Evolutionary conservation across 495 filamentous ascomycete species (phyloP).

Genomic region (Penicillium herquei): DNA sequence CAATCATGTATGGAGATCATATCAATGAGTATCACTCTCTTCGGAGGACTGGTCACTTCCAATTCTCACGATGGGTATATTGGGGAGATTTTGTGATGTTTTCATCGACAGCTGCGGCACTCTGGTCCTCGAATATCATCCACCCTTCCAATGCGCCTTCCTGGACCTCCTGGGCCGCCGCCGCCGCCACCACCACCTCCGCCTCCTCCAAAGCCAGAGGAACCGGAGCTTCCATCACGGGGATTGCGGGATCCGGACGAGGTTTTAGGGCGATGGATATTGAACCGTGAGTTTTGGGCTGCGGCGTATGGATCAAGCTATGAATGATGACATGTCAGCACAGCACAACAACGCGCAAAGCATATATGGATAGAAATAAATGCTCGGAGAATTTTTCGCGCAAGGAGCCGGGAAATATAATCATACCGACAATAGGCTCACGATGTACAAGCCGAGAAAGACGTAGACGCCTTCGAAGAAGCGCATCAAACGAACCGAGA

Average conservation of each 20-base stretch:
- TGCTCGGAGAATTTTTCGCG: background rate
- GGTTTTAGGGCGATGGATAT: conserved; percentile 37
- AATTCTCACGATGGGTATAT: background rate
- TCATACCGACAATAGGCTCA: conserved; percentile 44
- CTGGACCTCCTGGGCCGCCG: conserved; percentile 26
- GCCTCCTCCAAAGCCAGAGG: conserved; percentile 29
- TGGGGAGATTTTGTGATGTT: background rate
- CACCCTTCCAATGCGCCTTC: conserved; percentile 35
- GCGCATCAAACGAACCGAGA: conserved; percentile 42
- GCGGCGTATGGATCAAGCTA: conserved; percentile 66
- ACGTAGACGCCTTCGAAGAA: conserved; percentile 45
- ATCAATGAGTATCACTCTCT: background rate
- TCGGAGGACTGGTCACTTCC: background rate
- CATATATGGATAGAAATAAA: background rate
- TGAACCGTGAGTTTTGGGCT: conserved; percentile 63
- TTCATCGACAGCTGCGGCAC: conserved; percentile 32
- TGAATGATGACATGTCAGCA: conserved; percentile 17
- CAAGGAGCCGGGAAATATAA: background rate
- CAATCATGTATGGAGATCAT: background rate
- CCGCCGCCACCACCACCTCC: conserved; percentile 30
- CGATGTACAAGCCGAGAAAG: conserved; percentile 43
- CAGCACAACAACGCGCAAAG: background rate
- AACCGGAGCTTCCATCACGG: conserved; percentile 28
- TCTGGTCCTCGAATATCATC: conserved; percentile 45
- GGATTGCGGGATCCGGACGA: conserved; percentile 15